Conservation (phyloP, 2,329 filamentous ascomycete genomes). For the Neurospora sp. region DNA sequence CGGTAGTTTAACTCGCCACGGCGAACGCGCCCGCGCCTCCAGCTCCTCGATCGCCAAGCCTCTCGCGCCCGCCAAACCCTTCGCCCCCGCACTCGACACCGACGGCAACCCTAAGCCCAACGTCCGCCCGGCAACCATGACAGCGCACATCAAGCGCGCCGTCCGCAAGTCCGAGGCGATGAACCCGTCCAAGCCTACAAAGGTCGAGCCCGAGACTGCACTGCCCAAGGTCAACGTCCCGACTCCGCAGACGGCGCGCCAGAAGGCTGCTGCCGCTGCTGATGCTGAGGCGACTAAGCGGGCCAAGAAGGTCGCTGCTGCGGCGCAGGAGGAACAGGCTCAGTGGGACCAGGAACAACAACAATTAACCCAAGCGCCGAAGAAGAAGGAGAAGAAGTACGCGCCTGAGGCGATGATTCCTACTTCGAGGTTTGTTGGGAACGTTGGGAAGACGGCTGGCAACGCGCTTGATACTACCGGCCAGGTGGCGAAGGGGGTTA, state of each 20-base stretch:
- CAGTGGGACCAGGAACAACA: background rate
- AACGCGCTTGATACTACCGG: background rate
- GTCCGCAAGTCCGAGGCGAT: conserved; percentile 7
- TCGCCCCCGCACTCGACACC: background rate
- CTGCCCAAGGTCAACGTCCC: background rate
- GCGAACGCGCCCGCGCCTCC: background rate
- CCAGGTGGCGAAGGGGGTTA: background rate
- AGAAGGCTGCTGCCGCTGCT: background rate
- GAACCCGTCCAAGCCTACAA: background rate
- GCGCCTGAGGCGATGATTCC: conserved; percentile 12
- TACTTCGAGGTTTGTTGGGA: conserved; percentile 6
- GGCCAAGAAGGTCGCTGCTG: background rate
- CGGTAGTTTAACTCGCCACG: background rate
- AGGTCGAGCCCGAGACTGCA: background rate
- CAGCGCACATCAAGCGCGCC: conserved; percentile 10
- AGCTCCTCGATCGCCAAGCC: conserved; percentile 2
- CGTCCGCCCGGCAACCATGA: conserved; percentile 8
- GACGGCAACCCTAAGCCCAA: conserved; percentile 5
- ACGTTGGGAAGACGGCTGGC: background rate
- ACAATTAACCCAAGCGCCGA: background rate
- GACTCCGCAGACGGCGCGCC: background rate
- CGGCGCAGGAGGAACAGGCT: background rate
- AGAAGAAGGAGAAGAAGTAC: conserved; percentile 12
- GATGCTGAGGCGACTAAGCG: background rate
- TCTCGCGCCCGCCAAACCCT: conserved; percentile 1